Evolutionary conservation across 2,329 filamentous ascomycete species (phyloP).

Genomic region (Fusarium armeniacum): DNA sequence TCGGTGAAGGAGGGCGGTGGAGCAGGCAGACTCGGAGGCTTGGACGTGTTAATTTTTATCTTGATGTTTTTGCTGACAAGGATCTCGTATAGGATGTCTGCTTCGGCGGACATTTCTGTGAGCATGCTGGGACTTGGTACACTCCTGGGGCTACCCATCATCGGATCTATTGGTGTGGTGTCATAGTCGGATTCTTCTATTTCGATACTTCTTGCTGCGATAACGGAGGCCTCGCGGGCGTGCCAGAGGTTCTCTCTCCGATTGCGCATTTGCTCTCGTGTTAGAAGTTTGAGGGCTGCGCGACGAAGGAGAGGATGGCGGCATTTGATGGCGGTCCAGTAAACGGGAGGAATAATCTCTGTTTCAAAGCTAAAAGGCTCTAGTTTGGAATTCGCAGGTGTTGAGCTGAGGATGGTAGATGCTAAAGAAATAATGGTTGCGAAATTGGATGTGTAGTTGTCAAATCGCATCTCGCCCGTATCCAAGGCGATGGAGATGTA

Average conservation of each 20-base stretch:
- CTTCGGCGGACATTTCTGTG: slow-evolving; percentile 5
- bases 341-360: slow-evolving; percentile 59
- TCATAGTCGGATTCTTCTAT: slow-evolving; percentile 52
- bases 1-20: slow-evolving; percentile 39
- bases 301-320: slow-evolving; percentile 59
- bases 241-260: slow-evolving; percentile 60
- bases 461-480: slow-evolving; percentile 53
- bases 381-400: slow-evolving; percentile 26
- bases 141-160: not conserved
- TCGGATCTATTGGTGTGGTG: not conserved
- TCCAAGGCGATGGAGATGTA: slow-evolving; percentile 54
- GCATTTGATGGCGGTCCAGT: slow-evolving; percentile 58
- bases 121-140: not conserved
- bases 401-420: slow-evolving; percentile 47
- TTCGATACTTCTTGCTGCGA: slow-evolving; percentile 55
- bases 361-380: slow-evolving; percentile 59
- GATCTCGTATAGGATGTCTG: not conserved
- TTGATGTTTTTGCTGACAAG: slow-evolving; percentile 6
- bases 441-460: slow-evolving; percentile 55
- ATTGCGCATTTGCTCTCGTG: slow-evolving; percentile 50
- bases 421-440: slow-evolving; percentile 56
- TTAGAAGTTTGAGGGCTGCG: slow-evolving; percentile 56
- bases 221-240: slow-evolving; percentile 50
- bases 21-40: slow-evolving; percentile 22
- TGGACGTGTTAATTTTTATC: slow-evolving; percentile 27